phyloP scores from a whole-genome alignment of 495 filamentous ascomycete genomes.

The Penicillium odoratum region DNA sequence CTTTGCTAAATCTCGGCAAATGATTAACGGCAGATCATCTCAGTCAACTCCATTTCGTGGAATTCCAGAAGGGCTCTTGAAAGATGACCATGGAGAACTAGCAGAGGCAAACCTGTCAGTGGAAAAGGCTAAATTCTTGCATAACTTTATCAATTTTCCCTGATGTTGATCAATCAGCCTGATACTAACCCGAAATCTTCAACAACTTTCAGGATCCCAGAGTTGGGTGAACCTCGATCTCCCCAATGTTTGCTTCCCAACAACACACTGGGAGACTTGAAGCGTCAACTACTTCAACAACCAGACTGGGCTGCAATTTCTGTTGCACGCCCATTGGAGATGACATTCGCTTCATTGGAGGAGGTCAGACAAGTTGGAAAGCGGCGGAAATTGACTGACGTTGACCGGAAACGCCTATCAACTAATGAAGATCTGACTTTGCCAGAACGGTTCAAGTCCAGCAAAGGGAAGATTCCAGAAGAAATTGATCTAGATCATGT shows the following conservation, averaged over 20 bases:
- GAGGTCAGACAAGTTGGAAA: slow-evolving; percentile 39
- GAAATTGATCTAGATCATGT: slow-evolving; percentile 15
- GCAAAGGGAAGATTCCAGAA: slow-evolving; percentile 6
- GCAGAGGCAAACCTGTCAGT: slow-evolving; percentile 21
- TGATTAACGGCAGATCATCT: slow-evolving; percentile 14
- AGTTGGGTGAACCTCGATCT: not conserved
- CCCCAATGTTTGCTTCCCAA: not conserved
- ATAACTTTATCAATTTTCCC: not conserved
- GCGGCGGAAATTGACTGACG: slow-evolving; percentile 37
- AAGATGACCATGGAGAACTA: not conserved
- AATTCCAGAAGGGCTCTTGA: slow-evolving; percentile 8
- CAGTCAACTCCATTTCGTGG: slow-evolving; percentile 15
- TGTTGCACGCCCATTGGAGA: slow-evolving; percentile 33
- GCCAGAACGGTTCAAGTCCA: slow-evolving; percentile 2
- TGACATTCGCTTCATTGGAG: slow-evolving; percentile 31
- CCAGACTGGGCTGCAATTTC: slow-evolving; percentile 40
- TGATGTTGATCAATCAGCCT: not conserved
- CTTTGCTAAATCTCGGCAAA: slow-evolving; percentile 28
- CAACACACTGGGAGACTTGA: slow-evolving; percentile 26
- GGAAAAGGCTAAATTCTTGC: not conserved
- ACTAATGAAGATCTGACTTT: slow-evolving; percentile 1
- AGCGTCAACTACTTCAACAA: slow-evolving; percentile 34
- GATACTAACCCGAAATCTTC: not conserved
- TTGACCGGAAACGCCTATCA: slow-evolving; percentile 30
- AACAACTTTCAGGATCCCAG: not conserved